Percentiles rank a stretch among this genome's conserved stretches.
phyloP scores from a whole-genome alignment of 371 early-diverging fungal species.

The Zychaea mexicana region DNA sequence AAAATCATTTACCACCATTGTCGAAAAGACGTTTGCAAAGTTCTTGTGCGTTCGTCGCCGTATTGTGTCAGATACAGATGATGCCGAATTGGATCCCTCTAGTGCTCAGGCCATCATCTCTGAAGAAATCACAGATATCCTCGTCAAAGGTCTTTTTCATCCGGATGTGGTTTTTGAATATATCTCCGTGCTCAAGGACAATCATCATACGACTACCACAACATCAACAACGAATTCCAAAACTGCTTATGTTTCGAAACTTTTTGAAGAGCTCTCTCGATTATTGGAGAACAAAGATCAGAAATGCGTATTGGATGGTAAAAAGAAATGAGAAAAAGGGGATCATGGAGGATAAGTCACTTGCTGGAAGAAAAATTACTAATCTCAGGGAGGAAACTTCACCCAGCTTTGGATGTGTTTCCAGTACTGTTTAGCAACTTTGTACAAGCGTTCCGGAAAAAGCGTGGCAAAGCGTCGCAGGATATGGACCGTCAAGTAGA shows the following conservation, averaged over 20 bases:
- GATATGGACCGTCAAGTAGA: slow-evolving; percentile 37
- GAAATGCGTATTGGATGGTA: slow-evolving; percentile 32
- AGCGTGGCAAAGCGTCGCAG: slow-evolving; percentile 30
- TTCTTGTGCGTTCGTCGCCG: slow-evolving; percentile 23
- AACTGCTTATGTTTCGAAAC: slow-evolving; percentile 31
- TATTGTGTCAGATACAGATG: neutral
- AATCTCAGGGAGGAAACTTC: no score
- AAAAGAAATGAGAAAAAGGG: no score
- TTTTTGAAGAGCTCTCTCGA: slow-evolving; percentile 38
- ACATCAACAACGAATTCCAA: slow-evolving; percentile 9
- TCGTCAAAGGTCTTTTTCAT: slow-evolving; percentile 39
- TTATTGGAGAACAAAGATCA: slow-evolving; percentile 14
- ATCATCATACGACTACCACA: neutral
- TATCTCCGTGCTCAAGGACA: slow-evolving; percentile 35
- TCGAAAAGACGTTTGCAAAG: slow-evolving; percentile 27
- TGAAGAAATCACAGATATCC: slow-evolving; percentile 19
- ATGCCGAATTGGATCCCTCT: no score
- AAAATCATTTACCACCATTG: slow-evolving; percentile 35
- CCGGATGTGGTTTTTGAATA: slow-evolving; percentile 46
- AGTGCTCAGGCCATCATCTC: slow-evolving; percentile 4
- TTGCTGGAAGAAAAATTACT: no score
- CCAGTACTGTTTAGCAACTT: slow-evolving; percentile 34
- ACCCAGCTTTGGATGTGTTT: slow-evolving; percentile 33
- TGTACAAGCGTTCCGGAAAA: slow-evolving; percentile 32
- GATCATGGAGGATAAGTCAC: no score